These are phyloP conservation scores for Apiospora sp. DNA, from an alignment of 2,329 filamentous ascomycete genomes.

Conservation along the genomic window DNA sequence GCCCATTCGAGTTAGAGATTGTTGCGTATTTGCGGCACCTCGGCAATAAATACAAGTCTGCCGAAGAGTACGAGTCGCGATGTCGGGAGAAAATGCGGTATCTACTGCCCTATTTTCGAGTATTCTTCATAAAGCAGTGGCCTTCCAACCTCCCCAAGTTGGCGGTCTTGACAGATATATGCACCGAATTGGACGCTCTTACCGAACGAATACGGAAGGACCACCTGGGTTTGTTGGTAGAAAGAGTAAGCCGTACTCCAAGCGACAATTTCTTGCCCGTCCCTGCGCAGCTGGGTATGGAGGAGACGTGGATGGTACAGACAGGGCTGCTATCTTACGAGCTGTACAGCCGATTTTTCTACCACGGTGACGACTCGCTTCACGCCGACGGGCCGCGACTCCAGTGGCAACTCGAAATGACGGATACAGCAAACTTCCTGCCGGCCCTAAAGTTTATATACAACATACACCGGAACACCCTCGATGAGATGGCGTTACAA, in stretches of 20 bases:
- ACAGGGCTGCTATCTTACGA: not conserved
- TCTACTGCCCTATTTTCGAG: too few relatives aligned
- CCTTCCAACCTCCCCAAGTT: not conserved
- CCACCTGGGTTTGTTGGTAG: not conserved
- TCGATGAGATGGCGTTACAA: too few relatives aligned
- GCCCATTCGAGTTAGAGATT: not conserved
- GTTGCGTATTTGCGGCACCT: not conserved
- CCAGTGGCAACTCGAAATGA: too few relatives aligned
- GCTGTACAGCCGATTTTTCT: not conserved
- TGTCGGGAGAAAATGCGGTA: too few relatives aligned
- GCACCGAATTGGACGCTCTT: not conserved
- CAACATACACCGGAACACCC: not conserved
- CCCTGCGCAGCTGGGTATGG: not conserved
- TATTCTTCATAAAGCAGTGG: not conserved
- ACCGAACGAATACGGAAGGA: not conserved
- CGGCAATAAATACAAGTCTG: too few relatives aligned
- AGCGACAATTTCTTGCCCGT: not conserved
- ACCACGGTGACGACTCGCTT: not conserved
- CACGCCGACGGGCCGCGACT: too few relatives aligned
- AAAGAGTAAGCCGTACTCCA: too few relatives aligned
- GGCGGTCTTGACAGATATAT: not conserved
- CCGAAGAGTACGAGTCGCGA: too few relatives aligned
- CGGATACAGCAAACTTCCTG: too few relatives aligned
- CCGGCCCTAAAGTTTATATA: not conserved
- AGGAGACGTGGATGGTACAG: not conserved